A percentile compares a stretch with the other conserved stretches of the same genome.
Conservation (phyloP, 2,329 filamentous ascomycete genomes). For the Neonectria magnoliae region DNA sequence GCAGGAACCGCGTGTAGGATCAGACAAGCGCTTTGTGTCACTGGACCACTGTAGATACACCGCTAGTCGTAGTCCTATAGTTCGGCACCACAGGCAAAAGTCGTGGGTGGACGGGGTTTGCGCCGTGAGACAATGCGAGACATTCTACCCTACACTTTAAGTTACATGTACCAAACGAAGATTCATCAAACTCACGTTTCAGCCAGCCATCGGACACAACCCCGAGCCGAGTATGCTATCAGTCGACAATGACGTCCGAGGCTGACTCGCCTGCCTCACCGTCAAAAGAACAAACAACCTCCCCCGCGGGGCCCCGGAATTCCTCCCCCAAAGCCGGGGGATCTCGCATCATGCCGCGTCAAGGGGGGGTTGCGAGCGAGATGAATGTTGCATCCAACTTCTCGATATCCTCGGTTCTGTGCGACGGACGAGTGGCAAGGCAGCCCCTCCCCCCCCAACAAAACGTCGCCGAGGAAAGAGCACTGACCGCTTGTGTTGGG, state of each 20-base stretch:
- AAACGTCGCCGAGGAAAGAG: not conserved
- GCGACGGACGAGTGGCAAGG: conserved; percentile 16
- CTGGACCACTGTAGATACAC: no score
- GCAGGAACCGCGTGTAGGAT: no score
- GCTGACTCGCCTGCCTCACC: conserved; percentile 1
- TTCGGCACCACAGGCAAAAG: no score
- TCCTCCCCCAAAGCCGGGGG: not conserved
- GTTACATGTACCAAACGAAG: not conserved
- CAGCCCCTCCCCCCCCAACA: not conserved
- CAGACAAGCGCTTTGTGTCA: no score
- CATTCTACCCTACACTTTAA: not conserved
- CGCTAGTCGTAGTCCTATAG: no score
- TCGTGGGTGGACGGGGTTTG: no score
- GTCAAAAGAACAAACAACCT: not conserved
- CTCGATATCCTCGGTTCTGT: conserved; percentile 16
- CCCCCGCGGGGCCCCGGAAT: conserved; percentile 19
- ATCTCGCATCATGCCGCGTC: conserved; percentile 6
- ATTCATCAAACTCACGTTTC: not conserved
- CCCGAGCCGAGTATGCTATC: conserved; percentile 8
- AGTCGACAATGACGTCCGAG: conserved; percentile 14
- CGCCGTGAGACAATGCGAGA: no score
- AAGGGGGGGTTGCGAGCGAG: not conserved
- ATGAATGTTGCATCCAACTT: not conserved
- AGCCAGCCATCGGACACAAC: not conserved
- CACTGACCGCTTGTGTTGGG: conserved; percentile 4